Evolutionary conservation across 1,284 basidiomycete species (phyloP).

Genomic region (Cutaneotrichosporon curvatum): DNA sequence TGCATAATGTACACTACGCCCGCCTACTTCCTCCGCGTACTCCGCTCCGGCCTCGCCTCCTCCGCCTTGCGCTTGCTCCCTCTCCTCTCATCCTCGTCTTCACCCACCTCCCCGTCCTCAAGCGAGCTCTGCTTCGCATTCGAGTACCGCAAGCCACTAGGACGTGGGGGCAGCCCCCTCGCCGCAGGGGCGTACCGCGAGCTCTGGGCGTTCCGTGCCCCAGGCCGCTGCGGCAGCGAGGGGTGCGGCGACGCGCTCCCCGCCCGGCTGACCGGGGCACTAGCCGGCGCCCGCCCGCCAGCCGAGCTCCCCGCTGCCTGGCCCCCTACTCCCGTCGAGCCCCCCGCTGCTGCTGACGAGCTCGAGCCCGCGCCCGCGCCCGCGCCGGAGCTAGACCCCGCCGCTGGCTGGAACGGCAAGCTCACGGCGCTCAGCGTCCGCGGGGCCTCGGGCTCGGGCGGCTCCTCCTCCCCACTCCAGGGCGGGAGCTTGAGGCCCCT

Average conservation of each 20-base stretch:
- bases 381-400: conserved; percentile 1
- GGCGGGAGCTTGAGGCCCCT: conserved; percentile 22
- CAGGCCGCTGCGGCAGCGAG: not conserved
- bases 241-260: not conserved
- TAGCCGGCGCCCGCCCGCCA: too few relatives aligned
- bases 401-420: conserved; percentile 28
- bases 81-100: conserved; percentile 12
- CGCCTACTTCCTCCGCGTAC: too few relatives aligned
- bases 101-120: conserved; percentile 11
- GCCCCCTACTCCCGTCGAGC: too few relatives aligned
- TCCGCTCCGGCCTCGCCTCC: not conserved
- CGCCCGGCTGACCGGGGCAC: not conserved
- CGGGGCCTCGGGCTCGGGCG: not conserved
- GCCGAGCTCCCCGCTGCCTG: too few relatives aligned
- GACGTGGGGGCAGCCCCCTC: conserved; percentile 7
- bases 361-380: conserved; percentile 7
- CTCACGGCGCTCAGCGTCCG: conserved; percentile 20
- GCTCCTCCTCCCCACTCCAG: conserved; percentile 3
- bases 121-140: not conserved
- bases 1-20: too few relatives aligned
- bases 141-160: conserved; percentile 3
- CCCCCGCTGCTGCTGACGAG: conserved; percentile 5
- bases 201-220: not conserved
- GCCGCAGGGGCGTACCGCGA: not conserved
- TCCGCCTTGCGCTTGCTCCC: conserved; percentile 9